Percentiles rank a stretch among this genome's conserved stretches.
Conservation (phyloP, 306 rosid species). For the Urtica urens region DNA sequence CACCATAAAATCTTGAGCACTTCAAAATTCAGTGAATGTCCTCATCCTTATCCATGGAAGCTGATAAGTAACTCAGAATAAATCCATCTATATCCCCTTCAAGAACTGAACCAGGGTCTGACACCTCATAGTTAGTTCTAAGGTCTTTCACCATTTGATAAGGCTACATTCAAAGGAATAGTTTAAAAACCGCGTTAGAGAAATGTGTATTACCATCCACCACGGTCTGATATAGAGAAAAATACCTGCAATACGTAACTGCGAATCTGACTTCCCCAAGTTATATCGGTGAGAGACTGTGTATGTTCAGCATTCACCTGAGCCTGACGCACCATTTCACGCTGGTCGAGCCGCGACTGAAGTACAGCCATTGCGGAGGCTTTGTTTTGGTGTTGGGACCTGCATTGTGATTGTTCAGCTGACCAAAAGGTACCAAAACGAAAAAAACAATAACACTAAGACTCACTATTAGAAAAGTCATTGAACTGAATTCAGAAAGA, state of each 20-base stretch:
- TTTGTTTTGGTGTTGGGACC: slow-evolving; percentile 90
- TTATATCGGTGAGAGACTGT: slow-evolving; percentile 82
- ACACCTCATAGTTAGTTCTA: slow-evolving; percentile 83
- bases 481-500: no score
- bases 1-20: no score
- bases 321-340: slow-evolving; percentile 85
- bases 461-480: no score
- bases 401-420: slow-evolving; percentile 16
- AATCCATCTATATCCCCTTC: slow-evolving; percentile 85
- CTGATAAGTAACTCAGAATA: slow-evolving; percentile 72
- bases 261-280: slow-evolving; percentile 95
- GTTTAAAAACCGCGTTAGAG: no score
- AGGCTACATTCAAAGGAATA: slow-evolving; percentile 48
- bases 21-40: slow-evolving; percentile 28
- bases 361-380: slow-evolving; percentile 93
- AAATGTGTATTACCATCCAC: no score
- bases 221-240: no score
- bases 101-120: slow-evolving; percentile 82
- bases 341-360: slow-evolving; percentile 83
- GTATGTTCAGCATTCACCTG: slow-evolving; percentile 75
- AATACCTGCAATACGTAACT: slow-evolving; percentile 95
- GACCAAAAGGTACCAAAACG: neutral
- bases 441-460: neutral
- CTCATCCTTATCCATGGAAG: slow-evolving; percentile 64
- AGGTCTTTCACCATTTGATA: slow-evolving; percentile 96